Conservation (phyloP, 2,329 filamentous ascomycete genomes). For the Ceratocystis colombiana region DNA sequence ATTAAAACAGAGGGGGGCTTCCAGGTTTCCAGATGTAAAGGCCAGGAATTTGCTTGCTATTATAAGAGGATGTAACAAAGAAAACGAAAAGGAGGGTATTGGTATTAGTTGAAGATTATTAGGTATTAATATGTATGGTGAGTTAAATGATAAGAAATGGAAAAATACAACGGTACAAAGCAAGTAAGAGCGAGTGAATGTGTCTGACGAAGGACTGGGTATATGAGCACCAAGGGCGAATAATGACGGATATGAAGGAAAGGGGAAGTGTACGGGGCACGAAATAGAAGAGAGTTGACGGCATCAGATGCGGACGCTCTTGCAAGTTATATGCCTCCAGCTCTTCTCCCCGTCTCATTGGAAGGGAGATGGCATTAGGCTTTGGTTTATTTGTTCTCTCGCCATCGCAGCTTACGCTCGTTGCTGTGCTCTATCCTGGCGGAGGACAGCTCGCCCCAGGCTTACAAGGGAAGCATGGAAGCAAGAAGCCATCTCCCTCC, state of each 20-base stretch:
- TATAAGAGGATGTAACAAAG: not conserved
- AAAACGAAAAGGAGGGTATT: not conserved
- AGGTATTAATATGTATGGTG: not conserved
- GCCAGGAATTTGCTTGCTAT: too few species aligned
- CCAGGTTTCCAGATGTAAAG: too few species aligned
- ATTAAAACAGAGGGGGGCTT: not conserved
- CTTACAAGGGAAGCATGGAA: constrained; percentile 3
- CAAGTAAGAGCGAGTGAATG: not conserved
- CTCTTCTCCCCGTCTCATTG: not conserved
- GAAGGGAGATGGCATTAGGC: not conserved
- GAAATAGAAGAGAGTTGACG: not conserved
- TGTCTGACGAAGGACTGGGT: not conserved
- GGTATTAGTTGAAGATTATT: not conserved
- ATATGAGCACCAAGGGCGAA: not conserved
- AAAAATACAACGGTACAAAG: not conserved
- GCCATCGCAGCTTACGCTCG: not conserved
- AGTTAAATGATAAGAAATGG: not conserved
- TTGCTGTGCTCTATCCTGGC: not conserved
- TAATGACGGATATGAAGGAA: too few species aligned
- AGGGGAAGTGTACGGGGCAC: not conserved
- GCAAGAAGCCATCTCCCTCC: not conserved
- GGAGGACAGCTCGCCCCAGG: not conserved
- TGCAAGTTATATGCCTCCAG: not conserved
- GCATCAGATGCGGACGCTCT: not conserved
- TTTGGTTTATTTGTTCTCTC: constrained; percentile 6